Conservation (phyloP, 1,284 basidiomycete genomes). For the Schizophyllum amplum region DNA sequence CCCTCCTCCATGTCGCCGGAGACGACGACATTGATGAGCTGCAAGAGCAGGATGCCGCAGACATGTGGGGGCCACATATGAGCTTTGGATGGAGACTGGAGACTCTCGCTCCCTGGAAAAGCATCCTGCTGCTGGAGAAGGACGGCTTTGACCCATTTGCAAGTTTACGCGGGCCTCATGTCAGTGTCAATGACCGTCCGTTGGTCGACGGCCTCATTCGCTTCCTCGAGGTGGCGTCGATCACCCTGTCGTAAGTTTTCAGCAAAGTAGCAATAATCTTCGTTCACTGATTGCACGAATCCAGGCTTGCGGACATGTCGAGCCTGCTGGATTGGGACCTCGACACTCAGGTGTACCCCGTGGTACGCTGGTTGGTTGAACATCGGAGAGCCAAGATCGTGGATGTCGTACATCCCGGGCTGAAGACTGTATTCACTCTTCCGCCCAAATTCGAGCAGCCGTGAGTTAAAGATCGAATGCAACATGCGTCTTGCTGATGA, state of each 20-base stretch:
- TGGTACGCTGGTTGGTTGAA: constrained; percentile 85
- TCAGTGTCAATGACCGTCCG: constrained; percentile 54
- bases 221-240: constrained; percentile 60
- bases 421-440: constrained; percentile 80
- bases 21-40: constrained; percentile 44
- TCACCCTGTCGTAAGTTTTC: constrained; percentile 53
- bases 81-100: constrained; percentile 64
- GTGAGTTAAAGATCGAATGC: constrained; percentile 35
- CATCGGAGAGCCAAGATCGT: constrained; percentile 86
- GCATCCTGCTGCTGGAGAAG: constrained; percentile 66
- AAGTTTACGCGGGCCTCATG: constrained; percentile 49
- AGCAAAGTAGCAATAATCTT: neutral
- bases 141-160: constrained; percentile 56
- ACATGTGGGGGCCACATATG: constrained; percentile 63
- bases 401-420: constrained; percentile 73
- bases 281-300: neutral
- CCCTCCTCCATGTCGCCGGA: constrained; percentile 49
- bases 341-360: constrained; percentile 79
- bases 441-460: constrained; percentile 59
- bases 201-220: constrained; percentile 62
- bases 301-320: constrained; percentile 81
- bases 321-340: constrained; percentile 81
- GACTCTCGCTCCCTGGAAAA: constrained; percentile 87
- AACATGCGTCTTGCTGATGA: neutral
- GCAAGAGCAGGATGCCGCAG: constrained; percentile 34